phyloP scores from a whole-genome alignment of 306 rosid species.

The Trifolium repens region DNA sequence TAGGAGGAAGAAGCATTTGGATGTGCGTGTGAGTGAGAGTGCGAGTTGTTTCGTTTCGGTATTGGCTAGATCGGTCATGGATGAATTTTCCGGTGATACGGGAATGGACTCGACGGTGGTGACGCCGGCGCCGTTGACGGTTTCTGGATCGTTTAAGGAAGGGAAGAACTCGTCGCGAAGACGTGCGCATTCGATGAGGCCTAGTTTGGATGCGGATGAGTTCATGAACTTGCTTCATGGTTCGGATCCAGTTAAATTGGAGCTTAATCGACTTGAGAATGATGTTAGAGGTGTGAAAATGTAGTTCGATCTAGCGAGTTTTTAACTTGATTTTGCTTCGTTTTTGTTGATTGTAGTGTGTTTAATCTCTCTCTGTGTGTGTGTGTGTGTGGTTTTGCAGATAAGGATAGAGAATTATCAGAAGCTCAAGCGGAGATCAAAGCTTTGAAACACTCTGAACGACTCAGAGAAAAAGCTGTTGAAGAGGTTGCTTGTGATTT shows the following conservation, averaged over 20 bases:
- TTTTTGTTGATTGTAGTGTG: conserved; percentile 33
- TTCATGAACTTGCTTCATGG: conserved; percentile 88
- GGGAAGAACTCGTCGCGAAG: conserved; percentile 87
- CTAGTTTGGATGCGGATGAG: conserved; percentile 95
- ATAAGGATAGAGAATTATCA: conserved; percentile 91
- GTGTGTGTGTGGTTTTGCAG: conserved; percentile 52
- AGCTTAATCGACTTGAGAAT: conserved; percentile 98
- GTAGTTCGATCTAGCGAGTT: conserved; percentile 79
- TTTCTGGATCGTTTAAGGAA: conserved; percentile 92
- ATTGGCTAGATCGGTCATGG: conserved; percentile 84
- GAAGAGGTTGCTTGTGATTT: conserved; percentile 74
- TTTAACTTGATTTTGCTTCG: conserved; percentile 46
- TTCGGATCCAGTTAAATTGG: conserved; percentile 99
- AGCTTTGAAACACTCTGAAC: conserved; percentile 86
- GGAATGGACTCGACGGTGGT: conserved; percentile 45
- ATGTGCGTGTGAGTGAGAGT: conserved; percentile 45
- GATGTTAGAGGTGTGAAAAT: conserved; percentile 95
- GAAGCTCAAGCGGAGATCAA: conserved; percentile 98
- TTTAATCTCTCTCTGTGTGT: background rate
- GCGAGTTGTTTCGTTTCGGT: conserved; percentile 14
- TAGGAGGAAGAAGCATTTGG: conserved; percentile 48
- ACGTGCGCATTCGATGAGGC: conserved; percentile 67
- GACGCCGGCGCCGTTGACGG: conserved; percentile 58
- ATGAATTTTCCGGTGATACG: conserved; percentile 71
- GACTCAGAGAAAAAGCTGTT: conserved; percentile 94